Evolutionary conservation across 2,329 filamentous ascomycete species (phyloP), one percentile per base, ranked within the genome.

Genomic region (Fusarium solani-melongenae): DNA sequence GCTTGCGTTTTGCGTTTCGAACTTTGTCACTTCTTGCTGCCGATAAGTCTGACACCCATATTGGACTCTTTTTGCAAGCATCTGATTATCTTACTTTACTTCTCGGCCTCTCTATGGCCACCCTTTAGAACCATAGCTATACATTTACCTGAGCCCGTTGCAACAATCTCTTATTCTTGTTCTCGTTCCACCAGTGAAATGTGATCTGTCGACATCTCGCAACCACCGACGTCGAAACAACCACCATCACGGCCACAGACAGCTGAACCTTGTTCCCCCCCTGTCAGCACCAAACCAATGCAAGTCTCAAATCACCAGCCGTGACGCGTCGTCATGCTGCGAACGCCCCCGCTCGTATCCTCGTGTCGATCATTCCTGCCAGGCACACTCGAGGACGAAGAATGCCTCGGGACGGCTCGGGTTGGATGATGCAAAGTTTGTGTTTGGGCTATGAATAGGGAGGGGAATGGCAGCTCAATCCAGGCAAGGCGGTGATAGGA

Each of bases 1-100:
- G 27, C 33, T 49, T 44, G 39, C n/a, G 33, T 64, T 66, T 66
- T 49, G 27, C 66, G 46, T 36, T 53, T 56, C 36, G 41, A 58
- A 62, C 8, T 1, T 59, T 59, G n/a, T 33, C 31, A 11, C 10
- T 34, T 38, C 55, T 24, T 10, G 29, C 29, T 51, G 33, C n/a
- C 36, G 41, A 34, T 31, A 33, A 39, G 22, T 20, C 56, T 44
- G 49, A 36, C 55, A 46, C 22, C 8, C 41, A 27, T 7, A 38
- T 33, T 29, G 31, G 55, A 59, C 33, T 44, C 38, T 59, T 44
- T 44, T 39, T 15, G 51, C 33, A 49, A 53, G 31, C 41, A 46
- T 20, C 10, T 15, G 27, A 34, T 15, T 17, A 24, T 44, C 61
- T 41, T 33, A 24, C 29, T 57, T 67, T 34, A 44, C 14, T 56